Evolutionary conservation across 1,284 basidiomycete genomes (phyloP).

Genomic region (Boletus sp.): DNA sequence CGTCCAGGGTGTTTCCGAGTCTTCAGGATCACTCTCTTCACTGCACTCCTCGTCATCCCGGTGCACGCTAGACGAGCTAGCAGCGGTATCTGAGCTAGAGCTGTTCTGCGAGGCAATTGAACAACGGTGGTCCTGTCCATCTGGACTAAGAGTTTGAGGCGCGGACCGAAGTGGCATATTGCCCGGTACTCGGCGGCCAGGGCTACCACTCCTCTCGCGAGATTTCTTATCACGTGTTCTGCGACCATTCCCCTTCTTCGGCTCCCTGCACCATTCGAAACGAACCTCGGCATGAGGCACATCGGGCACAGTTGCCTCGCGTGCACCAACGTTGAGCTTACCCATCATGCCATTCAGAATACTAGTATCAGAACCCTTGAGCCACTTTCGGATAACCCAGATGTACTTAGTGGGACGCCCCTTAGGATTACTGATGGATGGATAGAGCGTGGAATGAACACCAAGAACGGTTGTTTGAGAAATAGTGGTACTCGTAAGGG

Average conservation of each 20-base stretch:
- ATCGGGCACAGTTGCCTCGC: conserved; percentile 21
- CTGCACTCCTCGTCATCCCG: conserved; percentile 48
- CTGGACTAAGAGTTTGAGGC: conserved; percentile 17
- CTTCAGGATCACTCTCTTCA: conserved; percentile 89
- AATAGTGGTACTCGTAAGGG: conserved; percentile 24
- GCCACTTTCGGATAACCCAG: conserved; percentile 83
- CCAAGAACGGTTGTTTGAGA: conserved; percentile 66
- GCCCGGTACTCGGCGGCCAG: conserved; percentile 8
- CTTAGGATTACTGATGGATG: conserved; percentile 45
- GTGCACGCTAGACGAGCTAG: conserved; percentile 28
- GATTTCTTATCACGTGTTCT: conserved; percentile 24
- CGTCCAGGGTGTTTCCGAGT: conserved; percentile 94
- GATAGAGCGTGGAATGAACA: conserved; percentile 58
- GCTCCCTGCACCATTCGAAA: conserved; percentile 73
- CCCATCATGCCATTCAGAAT: conserved; percentile 48
- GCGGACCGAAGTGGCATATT: conserved; percentile 7
- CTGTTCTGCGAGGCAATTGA: conserved; percentile 37
- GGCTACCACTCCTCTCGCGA: conserved; percentile 17
- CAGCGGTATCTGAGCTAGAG: conserved; percentile 32
- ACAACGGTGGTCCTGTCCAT: conserved; percentile 20
- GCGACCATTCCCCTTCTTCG: conserved; percentile 35
- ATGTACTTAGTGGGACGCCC: conserved; percentile 68
- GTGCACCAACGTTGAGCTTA: conserved; percentile 34
- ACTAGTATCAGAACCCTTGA: conserved; percentile 57
- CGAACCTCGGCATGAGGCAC: conserved; percentile 59